Conservation (phyloP, 1,284 basidiomycete genomes). For the Trichosporon sp. region DNA sequence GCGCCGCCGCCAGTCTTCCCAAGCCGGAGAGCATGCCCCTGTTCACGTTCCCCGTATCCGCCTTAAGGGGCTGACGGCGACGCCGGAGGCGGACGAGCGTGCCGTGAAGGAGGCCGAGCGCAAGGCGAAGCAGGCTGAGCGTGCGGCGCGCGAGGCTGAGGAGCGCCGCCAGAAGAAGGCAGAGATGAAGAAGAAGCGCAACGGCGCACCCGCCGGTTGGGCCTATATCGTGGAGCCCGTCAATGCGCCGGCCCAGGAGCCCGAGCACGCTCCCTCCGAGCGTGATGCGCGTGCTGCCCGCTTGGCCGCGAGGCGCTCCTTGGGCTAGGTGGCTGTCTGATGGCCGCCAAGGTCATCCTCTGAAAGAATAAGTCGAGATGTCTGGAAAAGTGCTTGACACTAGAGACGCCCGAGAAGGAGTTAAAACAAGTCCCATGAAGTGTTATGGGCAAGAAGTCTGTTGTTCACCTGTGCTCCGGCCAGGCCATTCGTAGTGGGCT, state of each 20-base stretch:
- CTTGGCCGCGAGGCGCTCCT: conserved; percentile 21
- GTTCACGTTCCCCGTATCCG: not conserved
- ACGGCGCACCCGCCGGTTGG: conserved; percentile 50
- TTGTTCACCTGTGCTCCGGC: not conserved
- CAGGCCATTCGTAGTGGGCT: not conserved
- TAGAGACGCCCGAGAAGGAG: not conserved
- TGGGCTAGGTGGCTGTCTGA: not conserved
- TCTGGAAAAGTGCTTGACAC: not conserved
- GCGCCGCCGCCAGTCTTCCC: not conserved
- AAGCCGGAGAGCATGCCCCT: not conserved
- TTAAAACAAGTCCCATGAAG: not conserved
- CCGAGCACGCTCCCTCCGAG: conserved; percentile 6
- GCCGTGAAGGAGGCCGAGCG: not conserved
- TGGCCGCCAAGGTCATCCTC: too few species aligned
- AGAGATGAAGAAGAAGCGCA: conserved; percentile 33
- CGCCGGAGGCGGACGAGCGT: not conserved
- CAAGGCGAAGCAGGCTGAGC: conserved; percentile 1
- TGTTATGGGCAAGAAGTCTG: not conserved
- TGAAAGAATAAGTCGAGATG: not conserved
- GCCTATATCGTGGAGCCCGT: conserved; percentile 33
- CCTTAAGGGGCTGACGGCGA: not conserved
- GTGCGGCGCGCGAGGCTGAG: not conserved
- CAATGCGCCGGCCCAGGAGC: not conserved
- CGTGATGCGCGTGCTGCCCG: conserved; percentile 24
- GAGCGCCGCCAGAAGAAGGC: conserved; percentile 21